Percentiles rank a stretch among this genome's conserved stretches.
These are phyloP conservation scores for Nemania bipapillata DNA, from an alignment of 2,329 filamentous ascomycete species.

Conservation along the genomic window DNA sequence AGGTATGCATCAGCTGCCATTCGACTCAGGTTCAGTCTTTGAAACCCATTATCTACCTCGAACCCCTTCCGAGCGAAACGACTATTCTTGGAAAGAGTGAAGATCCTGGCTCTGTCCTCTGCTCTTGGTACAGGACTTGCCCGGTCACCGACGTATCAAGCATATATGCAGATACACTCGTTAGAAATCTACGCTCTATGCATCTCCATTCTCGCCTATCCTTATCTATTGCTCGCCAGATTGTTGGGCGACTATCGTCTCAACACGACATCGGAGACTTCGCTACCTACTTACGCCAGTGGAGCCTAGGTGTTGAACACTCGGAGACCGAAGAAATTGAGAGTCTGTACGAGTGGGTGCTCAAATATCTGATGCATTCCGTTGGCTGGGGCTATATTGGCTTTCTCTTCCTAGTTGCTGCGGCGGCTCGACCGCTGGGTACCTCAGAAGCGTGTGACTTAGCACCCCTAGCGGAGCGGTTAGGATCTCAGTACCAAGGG, in stretches of 20 bases:
- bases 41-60: not conserved
- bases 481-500: not conserved
- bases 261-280: not conserved
- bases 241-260: not conserved
- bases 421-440: not conserved
- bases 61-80: not conserved
- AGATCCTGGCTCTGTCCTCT: not conserved
- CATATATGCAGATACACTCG: not conserved
- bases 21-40: not conserved
- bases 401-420: not conserved
- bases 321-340: not conserved
- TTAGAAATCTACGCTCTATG: not conserved
- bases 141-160: not conserved
- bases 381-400: not conserved
- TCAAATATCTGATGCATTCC: not conserved
- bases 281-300: not conserved
- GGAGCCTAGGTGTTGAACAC: not conserved
- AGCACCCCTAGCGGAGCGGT: not conserved
- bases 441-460: not conserved
- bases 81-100: not conserved
- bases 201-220: not conserved
- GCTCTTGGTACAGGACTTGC: not conserved
- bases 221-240: not conserved
- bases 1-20: not conserved
- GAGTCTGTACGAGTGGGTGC: not conserved